These are phyloP conservation scores for Xylaria castorea DNA, from an alignment of 495 filamentous ascomycete species.

Conservation along the genomic window DNA sequence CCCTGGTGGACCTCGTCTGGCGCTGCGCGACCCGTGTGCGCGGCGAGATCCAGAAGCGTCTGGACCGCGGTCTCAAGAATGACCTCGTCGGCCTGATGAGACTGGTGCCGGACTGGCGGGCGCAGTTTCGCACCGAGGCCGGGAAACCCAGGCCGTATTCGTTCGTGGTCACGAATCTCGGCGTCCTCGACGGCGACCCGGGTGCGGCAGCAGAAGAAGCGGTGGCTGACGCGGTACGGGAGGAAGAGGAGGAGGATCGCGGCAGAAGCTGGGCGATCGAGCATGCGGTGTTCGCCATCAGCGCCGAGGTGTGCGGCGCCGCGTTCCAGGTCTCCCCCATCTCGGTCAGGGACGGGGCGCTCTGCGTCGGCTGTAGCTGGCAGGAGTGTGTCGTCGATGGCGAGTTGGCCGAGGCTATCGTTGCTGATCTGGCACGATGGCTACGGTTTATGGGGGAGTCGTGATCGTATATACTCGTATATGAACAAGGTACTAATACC, in stretches of 20 bases:
- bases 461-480: not conserved
- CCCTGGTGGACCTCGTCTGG: constrained; percentile 40
- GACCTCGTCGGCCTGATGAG: constrained; percentile 44
- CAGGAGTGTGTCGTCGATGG: constrained; percentile 41
- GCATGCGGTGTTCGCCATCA: constrained; percentile 44
- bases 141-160: constrained; percentile 38
- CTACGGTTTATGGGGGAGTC: constrained; percentile 32
- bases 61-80: constrained; percentile 37
- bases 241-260: not conserved
- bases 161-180: constrained; percentile 47
- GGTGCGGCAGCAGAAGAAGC: not conserved
- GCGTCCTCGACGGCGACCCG: constrained; percentile 30
- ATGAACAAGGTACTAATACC: not conserved
- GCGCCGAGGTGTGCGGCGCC: constrained; percentile 39
- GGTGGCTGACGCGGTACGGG: not conserved
- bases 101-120: constrained; percentile 41
- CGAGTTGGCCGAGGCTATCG: constrained; percentile 37
- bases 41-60: constrained; percentile 24
- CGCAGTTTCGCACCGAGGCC: constrained; percentile 37
- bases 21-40: constrained; percentile 34
- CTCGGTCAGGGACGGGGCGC: constrained; percentile 35
- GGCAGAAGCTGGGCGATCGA: constrained; percentile 36
- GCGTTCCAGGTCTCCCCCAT: constrained; percentile 42
- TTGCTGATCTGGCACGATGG: constrained; percentile 39
- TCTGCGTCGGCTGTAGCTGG: constrained; percentile 42